phyloP scores from a whole-genome alignment of 768 basidiomycete genomes.

The Russula sp. region DNA sequence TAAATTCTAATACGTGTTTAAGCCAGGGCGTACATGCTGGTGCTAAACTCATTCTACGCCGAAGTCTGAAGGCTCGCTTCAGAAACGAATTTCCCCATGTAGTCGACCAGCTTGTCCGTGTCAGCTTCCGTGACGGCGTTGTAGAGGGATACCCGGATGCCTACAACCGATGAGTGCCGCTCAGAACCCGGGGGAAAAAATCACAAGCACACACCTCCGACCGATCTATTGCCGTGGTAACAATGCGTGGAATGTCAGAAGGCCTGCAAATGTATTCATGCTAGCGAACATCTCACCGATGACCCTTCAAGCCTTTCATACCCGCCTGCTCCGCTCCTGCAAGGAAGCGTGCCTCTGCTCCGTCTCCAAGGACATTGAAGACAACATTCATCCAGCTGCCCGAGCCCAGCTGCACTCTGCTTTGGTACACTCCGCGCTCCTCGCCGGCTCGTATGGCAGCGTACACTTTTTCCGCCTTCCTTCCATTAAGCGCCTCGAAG shows the following conservation, averaged over 20 bases:
- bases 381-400: slow-evolving; percentile 97
- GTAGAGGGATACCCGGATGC: slow-evolving; percentile 81
- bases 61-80: background rate
- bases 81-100: slow-evolving; percentile 50
- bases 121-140: slow-evolving; percentile 81
- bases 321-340: slow-evolving; percentile 71
- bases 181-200: background rate
- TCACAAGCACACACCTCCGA: slow-evolving; percentile 19
- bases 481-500: slow-evolving; percentile 58
- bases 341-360: slow-evolving; percentile 66
- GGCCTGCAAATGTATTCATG: background rate
- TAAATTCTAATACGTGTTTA: background rate
- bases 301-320: slow-evolving; percentile 87
- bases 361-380: slow-evolving; percentile 73
- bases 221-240: slow-evolving; percentile 16
- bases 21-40: background rate
- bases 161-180: slow-evolving; percentile 30
- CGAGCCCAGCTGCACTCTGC: slow-evolving; percentile 67
- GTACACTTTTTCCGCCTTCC: slow-evolving; percentile 78
- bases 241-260: background rate
- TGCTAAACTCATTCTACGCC: background rate
- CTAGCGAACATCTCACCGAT: slow-evolving; percentile 52
- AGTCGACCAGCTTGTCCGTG: slow-evolving; percentile 53
- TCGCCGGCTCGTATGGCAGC: slow-evolving; percentile 63
- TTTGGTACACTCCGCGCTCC: slow-evolving; percentile 57